Percentiles rank a stretch among this genome's conserved stretches.
Conservation (phyloP, 495 filamentous ascomycete genomes). For the Aspergillus coremiiformis region DNA sequence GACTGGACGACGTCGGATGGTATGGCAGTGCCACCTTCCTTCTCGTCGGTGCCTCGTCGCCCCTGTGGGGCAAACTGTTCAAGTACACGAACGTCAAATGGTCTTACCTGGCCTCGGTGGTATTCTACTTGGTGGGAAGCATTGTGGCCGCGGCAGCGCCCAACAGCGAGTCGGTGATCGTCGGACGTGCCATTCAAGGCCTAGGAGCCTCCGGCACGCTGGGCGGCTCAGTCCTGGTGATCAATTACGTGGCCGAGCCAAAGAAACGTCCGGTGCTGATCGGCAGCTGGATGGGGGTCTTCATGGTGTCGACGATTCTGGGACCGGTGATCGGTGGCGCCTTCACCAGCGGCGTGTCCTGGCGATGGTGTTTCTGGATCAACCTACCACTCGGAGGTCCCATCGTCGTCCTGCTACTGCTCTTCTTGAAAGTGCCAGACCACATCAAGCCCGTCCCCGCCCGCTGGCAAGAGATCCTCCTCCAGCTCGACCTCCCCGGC, state of each 20-base stretch:
- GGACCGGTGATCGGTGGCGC: background rate
- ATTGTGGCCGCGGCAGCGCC: no score
- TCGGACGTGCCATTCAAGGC: background rate
- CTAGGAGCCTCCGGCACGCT: background rate
- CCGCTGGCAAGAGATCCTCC: no score
- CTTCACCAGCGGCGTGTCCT: background rate
- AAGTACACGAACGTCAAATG: conserved; percentile 12
- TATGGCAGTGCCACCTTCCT: conserved; percentile 45
- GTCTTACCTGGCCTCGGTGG: no score
- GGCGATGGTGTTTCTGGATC: background rate
- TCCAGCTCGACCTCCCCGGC: conserved; percentile 21
- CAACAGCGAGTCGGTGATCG: background rate
- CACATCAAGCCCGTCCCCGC: conserved; percentile 12
- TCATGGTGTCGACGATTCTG: background rate
- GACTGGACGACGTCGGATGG: conserved; percentile 49
- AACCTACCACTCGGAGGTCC: conserved; percentile 10
- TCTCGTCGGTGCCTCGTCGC: conserved; percentile 11
- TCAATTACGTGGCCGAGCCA: background rate
- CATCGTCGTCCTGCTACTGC: conserved; percentile 9
- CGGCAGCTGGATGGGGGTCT: background rate
- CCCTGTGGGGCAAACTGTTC: conserved; percentile 11
- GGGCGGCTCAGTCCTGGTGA: background rate
- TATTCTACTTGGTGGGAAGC: no score
- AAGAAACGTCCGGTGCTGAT: background rate
- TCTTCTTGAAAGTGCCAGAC: conserved; percentile 15